Base-by-base conservation (phyloP, 768 basidiomycete genomes). In the Suillus placidus region DNA sequence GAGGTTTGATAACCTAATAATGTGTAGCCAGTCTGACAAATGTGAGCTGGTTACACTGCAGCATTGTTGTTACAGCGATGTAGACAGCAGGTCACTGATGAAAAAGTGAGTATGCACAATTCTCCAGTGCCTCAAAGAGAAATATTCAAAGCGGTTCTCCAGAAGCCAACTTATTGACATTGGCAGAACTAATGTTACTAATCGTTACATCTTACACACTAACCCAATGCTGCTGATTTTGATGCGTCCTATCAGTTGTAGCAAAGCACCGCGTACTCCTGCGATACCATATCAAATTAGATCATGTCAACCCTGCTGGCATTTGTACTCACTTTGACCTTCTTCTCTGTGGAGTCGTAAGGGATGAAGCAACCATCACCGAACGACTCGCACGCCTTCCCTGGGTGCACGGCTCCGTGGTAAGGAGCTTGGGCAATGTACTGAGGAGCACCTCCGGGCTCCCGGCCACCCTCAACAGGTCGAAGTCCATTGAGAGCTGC, bases 391-490 rank as follows among this genome's bases (percentile, higher is more conserved):
- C 85, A 83, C 37, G 81, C 82, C 75, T 91, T 92, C n/a, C 89
- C 91, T 7, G 89, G 88, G 71, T 87, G 83, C 40, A 82, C 79
- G 10, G 80, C 82, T 26, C 77, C 79, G 14, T 85, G 77, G 77
- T 88, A 72, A 13, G 80, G 78, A 4, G 88, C 90, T 70, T 86
- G 83, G 6, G 84, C 87, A 64, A 93, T 79, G 74, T 84, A 91
- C 20, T 91, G 78, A 8, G 79, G 80, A 1, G 82, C 79, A n/a
- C 88, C 89, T 64, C 88, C 82, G 16, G 80, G 78, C 72, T 92
- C 91, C 35, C 75, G 79, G 3, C 91, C 91, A 58, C 87, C 91
- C 66, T 91, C 88, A 42, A 93, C 88, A 1, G 88, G 89, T 6
- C 66, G 75, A 56, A 76, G 76, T 56, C 83, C 78, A 32, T 20